phyloP scores from a whole-genome alignment of 441 rosid species.

The Brassica balearica region DNA sequence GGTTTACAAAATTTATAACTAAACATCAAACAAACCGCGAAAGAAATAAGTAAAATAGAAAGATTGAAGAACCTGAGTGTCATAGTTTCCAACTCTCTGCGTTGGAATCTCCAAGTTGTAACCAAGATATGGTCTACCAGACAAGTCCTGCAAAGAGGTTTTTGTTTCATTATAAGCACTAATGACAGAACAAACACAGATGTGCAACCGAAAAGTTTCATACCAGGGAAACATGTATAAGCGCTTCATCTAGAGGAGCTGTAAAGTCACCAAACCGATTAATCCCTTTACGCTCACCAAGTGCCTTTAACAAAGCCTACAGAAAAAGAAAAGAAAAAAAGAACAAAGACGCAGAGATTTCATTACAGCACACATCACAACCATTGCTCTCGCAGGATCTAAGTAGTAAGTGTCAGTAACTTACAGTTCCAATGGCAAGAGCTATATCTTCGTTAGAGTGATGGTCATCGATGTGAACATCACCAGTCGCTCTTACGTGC shows the following conservation, averaged over 20 bases:
- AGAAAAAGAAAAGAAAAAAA: neutral
- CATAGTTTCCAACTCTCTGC: constrained; percentile 84
- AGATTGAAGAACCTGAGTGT: constrained; percentile 69
- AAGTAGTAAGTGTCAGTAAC: constrained; percentile 10
- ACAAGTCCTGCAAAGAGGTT: constrained; percentile 41
- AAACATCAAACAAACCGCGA: neutral
- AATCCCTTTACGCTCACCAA: constrained; percentile 94
- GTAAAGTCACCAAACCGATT: constrained; percentile 92
- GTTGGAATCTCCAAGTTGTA: constrained; percentile 87
- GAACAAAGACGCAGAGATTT: neutral
- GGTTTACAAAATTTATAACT: neutral
- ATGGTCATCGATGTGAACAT: constrained; percentile 92
- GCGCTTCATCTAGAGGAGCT: constrained; percentile 95
- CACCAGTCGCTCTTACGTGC: constrained; percentile 87
- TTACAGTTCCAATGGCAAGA: constrained; percentile 91
- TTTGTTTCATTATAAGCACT: constrained; percentile 7
- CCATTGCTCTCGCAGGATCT: neutral
- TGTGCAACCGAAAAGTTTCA: neutral
- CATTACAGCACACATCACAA: constrained; percentile 5
- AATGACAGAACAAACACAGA: constrained; percentile 7
- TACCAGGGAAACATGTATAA: constrained; percentile 90
- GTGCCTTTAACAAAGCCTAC: constrained; percentile 82
- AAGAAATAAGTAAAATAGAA: neutral
- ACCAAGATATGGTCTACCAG: constrained; percentile 87
- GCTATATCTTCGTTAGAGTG: constrained; percentile 94